Evolutionary conservation across 2,329 filamentous ascomycete genomes (phyloP), one percentile per base, ranked within the genome.

Genomic region (Trichophyton schoenleinii): DNA sequence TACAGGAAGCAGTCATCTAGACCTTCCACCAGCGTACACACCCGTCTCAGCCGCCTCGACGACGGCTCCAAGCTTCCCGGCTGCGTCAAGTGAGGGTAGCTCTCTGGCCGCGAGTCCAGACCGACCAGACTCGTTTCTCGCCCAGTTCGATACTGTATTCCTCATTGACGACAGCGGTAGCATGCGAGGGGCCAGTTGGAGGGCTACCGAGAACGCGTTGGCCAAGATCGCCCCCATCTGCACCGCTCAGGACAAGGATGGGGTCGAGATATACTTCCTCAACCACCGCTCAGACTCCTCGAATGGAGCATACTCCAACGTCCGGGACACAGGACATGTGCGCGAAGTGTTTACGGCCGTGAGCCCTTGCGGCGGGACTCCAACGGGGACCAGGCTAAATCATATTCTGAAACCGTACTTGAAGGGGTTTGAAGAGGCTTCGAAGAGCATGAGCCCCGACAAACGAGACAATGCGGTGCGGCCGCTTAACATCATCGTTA

Each of bases 151-250:
- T 75, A 96, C 91, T 36, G 76, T 92, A 61, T 91, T 97, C 71
- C 75, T 97, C 1, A 89, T 97, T 70, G 92, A 97, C 70, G 92
- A 97, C 77, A 91, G 87, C n/a, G 83, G 84, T 3, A 91, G 87
- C 67, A 97, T 97, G 92, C 77, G 79, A 0, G 89, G 87, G 15
- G 70, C 77, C n/a, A 81, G 80, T 22, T 97, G 92, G 92, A 73
- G 76, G 11, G 88, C 96, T 72, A 88, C 89, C 0, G 76, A 80
- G 28, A 77, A 81, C 7, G 89, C 87, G 0, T 81, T 97, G 1
- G 75, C 80, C 36, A 79, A 83, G 57, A 91, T 97, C 68, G 82
- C 89, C 0, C 89, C 89, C 0, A 87, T 96, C 68, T 95, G 91
- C 75, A 88, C 89, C 0, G 72, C 78, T 3, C 85, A 88, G 72